Evolutionary conservation across 352 stramenopile genomes (phyloP), one percentile per base, ranked within the genome.

Genomic region (Phytopythium vexans): DNA sequence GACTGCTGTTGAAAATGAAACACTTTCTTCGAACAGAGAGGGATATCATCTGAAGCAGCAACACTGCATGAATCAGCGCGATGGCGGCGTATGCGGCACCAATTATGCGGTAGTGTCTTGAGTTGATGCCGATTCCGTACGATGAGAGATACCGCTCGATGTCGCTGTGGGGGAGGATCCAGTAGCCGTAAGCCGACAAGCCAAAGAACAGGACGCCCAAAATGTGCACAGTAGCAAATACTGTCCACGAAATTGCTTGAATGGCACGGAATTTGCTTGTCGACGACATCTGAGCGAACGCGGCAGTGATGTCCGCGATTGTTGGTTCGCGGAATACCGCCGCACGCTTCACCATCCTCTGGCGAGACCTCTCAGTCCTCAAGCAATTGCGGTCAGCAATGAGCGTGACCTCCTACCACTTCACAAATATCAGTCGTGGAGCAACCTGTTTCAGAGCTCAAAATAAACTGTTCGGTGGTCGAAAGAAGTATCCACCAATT

Each of bases 81-180:
- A 60, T 49, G 6, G 41, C 54, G 8, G 48, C 57, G 12, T 63
- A 52, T 4, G 60, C 57, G 16, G 60, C 15, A 1, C 48, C 48
- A 16, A 70, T 51, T 10, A n/a, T 33, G 7, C 14, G 33, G 8
- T 70, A 48, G 37, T 56, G n/a, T 11, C 43, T 8, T 0, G 43
- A 31, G 9, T 15, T 36, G 49, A 70, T 54, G 4, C 62, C 62
- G 16, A 66, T 68, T 8, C 43, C 21, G 11, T 33, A 64, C 1
- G 47, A 60, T 8, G 52, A 35, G 3, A 64, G 41, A 21, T 49
- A 70, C 36, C 49, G 32, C 32, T 60, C 45, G 31, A 66, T 21
- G 14, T 60, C 56, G 3, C n/a, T 38, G 12, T 32, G 41, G 32
- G 56, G 10, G 1, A 67, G 58, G 4, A 56, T 16, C 49, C 47